Evolutionary conservation across 805 yeast species (phyloP).

Genomic region (Candida berthetii): DNA sequence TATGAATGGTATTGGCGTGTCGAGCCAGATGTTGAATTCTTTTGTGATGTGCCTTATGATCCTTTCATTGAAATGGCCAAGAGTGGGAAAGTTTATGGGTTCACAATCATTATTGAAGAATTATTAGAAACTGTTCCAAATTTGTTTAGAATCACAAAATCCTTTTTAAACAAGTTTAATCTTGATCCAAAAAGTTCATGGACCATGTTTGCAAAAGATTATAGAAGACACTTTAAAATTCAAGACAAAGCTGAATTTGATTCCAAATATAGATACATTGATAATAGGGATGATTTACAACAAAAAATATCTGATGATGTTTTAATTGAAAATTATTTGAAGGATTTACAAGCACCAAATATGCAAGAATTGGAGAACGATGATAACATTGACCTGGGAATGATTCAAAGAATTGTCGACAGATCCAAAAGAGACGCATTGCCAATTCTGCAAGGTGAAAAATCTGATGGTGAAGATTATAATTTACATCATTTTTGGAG

Average conservation of each 20-base stretch:
- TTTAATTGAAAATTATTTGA: slow-evolving; percentile 23
- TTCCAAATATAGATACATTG: slow-evolving; percentile 19
- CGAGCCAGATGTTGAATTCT: slow-evolving; percentile 88
- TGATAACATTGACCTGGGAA: slow-evolving; percentile 20
- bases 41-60: slow-evolving; percentile 88
- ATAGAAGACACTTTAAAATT: slow-evolving; percentile 26
- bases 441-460: slow-evolving; percentile 38
- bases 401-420: slow-evolving; percentile 31
- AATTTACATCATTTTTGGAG: slow-evolving; percentile 90
- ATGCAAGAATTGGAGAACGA: slow-evolving; percentile 6
- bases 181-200: slow-evolving; percentile 59
- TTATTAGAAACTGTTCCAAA: slow-evolving; percentile 78
- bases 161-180: slow-evolving; percentile 45
- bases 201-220: slow-evolving; percentile 51
- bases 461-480: slow-evolving; percentile 61
- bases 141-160: slow-evolving; percentile 64
- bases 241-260: slow-evolving; percentile 24
- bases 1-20: slow-evolving; percentile 95
- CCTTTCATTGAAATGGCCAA: slow-evolving; percentile 80
- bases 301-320: slow-evolving; percentile 22
- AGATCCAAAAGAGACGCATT: slow-evolving; percentile 27
- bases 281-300: slow-evolving; percentile 17
- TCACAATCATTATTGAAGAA: slow-evolving; percentile 75
- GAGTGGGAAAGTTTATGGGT: slow-evolving; percentile 72
- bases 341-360: slow-evolving; percentile 3